Conservation (phyloP, 139 green algal species). For the Closterium sp. region DNA sequence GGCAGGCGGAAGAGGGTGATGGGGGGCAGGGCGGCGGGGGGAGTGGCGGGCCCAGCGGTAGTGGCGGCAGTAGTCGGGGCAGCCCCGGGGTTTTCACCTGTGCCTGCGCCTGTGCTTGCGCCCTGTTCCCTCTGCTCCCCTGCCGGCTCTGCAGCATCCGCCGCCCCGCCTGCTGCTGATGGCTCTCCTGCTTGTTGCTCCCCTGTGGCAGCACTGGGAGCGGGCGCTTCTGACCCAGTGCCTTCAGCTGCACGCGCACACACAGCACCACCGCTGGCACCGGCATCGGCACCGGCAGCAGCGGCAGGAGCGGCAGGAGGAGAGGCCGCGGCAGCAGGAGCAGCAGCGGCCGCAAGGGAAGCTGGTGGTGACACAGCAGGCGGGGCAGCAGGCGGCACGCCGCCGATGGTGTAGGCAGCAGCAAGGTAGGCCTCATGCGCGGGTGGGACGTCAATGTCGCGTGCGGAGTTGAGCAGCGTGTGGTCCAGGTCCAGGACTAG, state of each 20-base stretch:
- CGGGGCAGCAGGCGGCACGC: not conserved
- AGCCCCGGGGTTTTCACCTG: too few relatives aligned
- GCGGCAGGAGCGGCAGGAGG: not conserved
- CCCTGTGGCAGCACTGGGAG: not conserved
- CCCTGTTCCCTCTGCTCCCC: not conserved
- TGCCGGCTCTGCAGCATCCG: not conserved
- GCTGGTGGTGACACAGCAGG: not conserved
- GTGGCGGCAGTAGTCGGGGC: too few relatives aligned
- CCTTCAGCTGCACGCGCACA: not conserved
- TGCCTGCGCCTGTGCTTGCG: too few relatives aligned
- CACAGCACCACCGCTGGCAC: not conserved
- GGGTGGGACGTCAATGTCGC: constrained; percentile 12
- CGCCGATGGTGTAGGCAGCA: not conserved
- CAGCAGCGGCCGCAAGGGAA: not conserved
- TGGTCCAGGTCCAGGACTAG: constrained; percentile 95
- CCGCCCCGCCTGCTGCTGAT: not conserved
- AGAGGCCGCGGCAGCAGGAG: not conserved
- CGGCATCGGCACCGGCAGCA: not conserved
- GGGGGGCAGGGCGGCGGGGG: not conserved
- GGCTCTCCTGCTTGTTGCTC: not conserved
- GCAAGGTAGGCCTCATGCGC: constrained; percentile 22
- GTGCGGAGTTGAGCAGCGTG: constrained; percentile 83
- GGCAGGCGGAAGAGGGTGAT: constrained; percentile 57
- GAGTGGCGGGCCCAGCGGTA: too few relatives aligned
- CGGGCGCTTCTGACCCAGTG: not conserved